Conservation (phyloP, 2,329 filamentous ascomycete genomes). For the Fusarium verticillioides region DNA sequence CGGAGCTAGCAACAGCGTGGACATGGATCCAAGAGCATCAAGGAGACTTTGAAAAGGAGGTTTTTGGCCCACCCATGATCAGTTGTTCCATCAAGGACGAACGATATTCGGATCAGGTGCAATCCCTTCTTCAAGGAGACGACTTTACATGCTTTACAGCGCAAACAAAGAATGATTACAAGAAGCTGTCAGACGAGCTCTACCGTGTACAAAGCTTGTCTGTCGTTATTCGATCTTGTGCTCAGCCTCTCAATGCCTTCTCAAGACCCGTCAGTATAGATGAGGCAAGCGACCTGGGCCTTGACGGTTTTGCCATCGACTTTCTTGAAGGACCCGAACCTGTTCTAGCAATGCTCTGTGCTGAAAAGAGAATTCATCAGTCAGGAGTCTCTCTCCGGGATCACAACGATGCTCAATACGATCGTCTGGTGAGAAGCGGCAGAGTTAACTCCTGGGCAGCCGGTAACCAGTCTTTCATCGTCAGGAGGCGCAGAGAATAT, state of each 20-base stretch:
- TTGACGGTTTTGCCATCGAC: slow-evolving; percentile 85
- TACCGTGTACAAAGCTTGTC: slow-evolving; percentile 72
- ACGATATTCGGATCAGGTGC: slow-evolving; percentile 68
- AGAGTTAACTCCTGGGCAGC: slow-evolving; percentile 77
- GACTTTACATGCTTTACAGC: slow-evolving; percentile 78
- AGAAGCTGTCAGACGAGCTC: slow-evolving; percentile 74
- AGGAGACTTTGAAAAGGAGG: slow-evolving; percentile 75
- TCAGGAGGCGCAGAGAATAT: slow-evolving; percentile 82
- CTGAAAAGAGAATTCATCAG: slow-evolving; percentile 73
- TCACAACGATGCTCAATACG: slow-evolving; percentile 74
- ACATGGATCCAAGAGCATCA: slow-evolving; percentile 83
- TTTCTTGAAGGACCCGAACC: slow-evolving; percentile 82
- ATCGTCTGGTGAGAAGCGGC: slow-evolving; percentile 67
- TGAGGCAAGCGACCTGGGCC: slow-evolving; percentile 68
- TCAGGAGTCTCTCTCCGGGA: slow-evolving; percentile 73
- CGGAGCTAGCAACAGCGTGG: slow-evolving; percentile 77
- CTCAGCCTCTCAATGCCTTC: slow-evolving; percentile 65
- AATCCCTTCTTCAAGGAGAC: slow-evolving; percentile 60
- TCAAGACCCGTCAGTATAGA: slow-evolving; percentile 63
- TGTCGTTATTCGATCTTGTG: slow-evolving; percentile 76
- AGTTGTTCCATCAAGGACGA: slow-evolving; percentile 82
- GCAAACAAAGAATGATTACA: slow-evolving; percentile 80
- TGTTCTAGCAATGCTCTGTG: slow-evolving; percentile 89
- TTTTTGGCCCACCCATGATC: slow-evolving; percentile 84
- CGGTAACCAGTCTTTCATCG: slow-evolving; percentile 69